Percentiles rank a stretch among this genome's conserved stretches.
These are phyloP conservation scores for Thinopyrum elongatum DNA, from an alignment of 176 grass and related monocot species.

Conservation along the genomic window DNA sequence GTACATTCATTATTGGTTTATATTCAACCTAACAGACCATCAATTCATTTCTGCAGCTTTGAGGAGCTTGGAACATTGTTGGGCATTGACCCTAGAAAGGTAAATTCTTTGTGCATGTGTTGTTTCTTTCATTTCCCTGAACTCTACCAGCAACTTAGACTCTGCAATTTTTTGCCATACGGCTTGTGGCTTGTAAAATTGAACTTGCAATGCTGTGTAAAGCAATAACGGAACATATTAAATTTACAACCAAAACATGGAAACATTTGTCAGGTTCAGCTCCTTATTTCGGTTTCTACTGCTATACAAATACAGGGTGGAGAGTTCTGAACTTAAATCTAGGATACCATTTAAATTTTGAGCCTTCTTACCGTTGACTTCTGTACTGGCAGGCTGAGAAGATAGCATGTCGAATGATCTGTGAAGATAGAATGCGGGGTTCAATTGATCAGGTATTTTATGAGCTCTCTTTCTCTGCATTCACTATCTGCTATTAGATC, in stretches of 20 bases:
- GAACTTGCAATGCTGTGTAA: not conserved
- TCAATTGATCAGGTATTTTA: slow-evolving; percentile 87
- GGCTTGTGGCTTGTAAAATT: not conserved
- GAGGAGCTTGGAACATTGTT: slow-evolving; percentile 92
- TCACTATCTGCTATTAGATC: not conserved
- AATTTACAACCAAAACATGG: not conserved
- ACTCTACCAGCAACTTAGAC: not conserved
- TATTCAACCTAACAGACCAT: slow-evolving; percentile 25
- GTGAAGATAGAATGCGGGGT: slow-evolving; percentile 94
- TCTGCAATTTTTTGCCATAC: not conserved
- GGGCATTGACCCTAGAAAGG: slow-evolving; percentile 96
- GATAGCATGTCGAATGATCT: slow-evolving; percentile 96
- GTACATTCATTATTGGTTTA: slow-evolving; percentile 13
- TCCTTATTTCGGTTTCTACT: not conserved
- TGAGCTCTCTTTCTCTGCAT: not conserved
- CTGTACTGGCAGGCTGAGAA: slow-evolving; percentile 79
- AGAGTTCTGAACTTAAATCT: not conserved
- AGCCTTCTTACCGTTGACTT: not conserved
- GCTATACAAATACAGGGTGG: too few species aligned
- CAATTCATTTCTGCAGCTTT: slow-evolving; percentile 57
- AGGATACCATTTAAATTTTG: not conserved
- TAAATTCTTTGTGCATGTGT: slow-evolving; percentile 14
- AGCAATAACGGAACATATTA: not conserved
- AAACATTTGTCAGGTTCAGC: not conserved
- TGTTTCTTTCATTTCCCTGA: not conserved